Conservation (phyloP, 768 basidiomycete species). For the Zangia roseola region DNA sequence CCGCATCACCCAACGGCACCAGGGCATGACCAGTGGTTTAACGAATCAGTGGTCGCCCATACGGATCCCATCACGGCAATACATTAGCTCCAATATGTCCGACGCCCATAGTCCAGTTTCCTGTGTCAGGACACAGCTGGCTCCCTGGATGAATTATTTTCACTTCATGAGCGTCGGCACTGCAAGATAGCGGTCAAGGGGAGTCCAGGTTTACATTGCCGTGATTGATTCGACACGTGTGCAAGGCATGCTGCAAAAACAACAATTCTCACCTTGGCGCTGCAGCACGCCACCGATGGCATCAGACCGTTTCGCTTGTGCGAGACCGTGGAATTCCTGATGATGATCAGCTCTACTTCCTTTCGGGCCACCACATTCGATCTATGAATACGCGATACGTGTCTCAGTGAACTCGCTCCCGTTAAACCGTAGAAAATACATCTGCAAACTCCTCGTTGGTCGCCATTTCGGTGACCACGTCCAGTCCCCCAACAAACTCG, state of each 20-base stretch:
- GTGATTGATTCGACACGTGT: conserved; percentile 10
- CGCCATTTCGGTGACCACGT: conserved; percentile 88
- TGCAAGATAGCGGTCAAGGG: not conserved
- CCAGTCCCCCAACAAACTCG: conserved; percentile 92
- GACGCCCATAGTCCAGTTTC: not conserved
- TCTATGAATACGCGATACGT: not conserved
- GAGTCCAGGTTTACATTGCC: not conserved
- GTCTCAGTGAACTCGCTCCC: not conserved
- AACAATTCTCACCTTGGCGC: conserved; percentile 1
- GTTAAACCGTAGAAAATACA: conserved; percentile 16
- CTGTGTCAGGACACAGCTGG: not conserved
- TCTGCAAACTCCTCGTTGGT: conserved; percentile 75
- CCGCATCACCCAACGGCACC: not conserved
- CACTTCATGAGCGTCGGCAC: not conserved
- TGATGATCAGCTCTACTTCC: too few relatives aligned
- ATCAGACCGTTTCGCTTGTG: too few relatives aligned
- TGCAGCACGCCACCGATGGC: not conserved
- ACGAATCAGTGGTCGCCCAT: not conserved
- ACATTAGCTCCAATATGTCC: not conserved
- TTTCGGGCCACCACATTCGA: not conserved
- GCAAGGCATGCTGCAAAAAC: conserved; percentile 3
- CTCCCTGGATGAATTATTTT: not conserved
- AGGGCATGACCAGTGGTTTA: not conserved
- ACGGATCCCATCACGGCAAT: not conserved
- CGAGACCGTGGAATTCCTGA: too few relatives aligned